Evolutionary conservation across 179 eudicot species (phyloP).

Genomic region (Corrigiola litoralis): DNA sequence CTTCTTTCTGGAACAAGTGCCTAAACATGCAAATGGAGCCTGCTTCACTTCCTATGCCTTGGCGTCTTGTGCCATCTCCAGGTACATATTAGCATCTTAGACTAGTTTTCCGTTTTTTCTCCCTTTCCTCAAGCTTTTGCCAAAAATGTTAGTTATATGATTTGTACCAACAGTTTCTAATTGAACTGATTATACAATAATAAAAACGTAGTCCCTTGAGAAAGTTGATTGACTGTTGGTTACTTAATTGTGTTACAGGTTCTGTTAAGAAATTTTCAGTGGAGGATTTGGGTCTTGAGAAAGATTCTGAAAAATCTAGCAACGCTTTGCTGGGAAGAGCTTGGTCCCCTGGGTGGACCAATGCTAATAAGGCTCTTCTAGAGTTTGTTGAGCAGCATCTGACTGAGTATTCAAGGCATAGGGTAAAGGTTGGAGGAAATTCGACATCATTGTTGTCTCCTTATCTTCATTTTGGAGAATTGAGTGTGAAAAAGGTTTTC

Average conservation of each 20-base stretch:
- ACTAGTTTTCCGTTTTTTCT: not conserved
- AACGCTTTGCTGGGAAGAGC: slow-evolving; percentile 89
- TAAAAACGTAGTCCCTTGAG: too few species aligned
- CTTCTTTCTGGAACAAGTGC: slow-evolving; percentile 79
- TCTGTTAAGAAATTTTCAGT: slow-evolving; percentile 39
- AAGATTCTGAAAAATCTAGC: slow-evolving; percentile 79
- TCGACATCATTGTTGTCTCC: slow-evolving; percentile 93
- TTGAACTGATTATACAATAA: too few species aligned
- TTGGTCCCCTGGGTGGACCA: slow-evolving; percentile 94
- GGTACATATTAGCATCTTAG: slow-evolving; percentile 39
- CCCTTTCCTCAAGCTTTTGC: too few species aligned
- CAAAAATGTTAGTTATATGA: too few species aligned
- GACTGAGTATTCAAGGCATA: slow-evolving; percentile 47
- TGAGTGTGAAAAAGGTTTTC: slow-evolving; percentile 75
- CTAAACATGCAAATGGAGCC: slow-evolving; percentile 57
- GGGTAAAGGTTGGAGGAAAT: slow-evolving; percentile 54
- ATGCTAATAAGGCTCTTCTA: slow-evolving; percentile 66
- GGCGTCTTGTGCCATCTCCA: slow-evolving; percentile 57
- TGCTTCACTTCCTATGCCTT: slow-evolving; percentile 68
- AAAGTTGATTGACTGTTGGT: too few species aligned
- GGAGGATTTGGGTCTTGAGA: slow-evolving; percentile 78
- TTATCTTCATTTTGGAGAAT: slow-evolving; percentile 85
- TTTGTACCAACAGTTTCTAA: too few species aligned
- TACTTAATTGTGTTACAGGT: slow-evolving; percentile 46
- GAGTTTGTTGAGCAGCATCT: slow-evolving; percentile 71